These are phyloP conservation scores for Erythrobasidium hasegawianum DNA, from an alignment of 1,284 basidiomycete genomes.

Conservation along the genomic window DNA sequence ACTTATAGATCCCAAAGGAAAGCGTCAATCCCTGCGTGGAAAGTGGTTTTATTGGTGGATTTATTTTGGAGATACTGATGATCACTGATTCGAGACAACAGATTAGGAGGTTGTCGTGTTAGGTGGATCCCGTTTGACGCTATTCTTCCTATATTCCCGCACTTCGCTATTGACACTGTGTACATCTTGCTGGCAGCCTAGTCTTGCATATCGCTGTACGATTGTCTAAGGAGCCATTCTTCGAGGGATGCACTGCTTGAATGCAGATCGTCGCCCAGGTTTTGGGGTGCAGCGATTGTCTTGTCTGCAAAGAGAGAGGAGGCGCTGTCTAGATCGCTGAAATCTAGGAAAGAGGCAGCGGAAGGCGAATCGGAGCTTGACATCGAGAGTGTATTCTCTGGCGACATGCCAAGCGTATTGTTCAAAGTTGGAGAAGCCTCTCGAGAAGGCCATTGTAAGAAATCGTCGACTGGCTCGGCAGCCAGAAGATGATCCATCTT, in stretches of 20 bases:
- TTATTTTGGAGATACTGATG: too few relatives aligned
- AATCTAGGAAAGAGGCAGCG: conserved; percentile 14
- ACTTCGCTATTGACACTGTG: too few relatives aligned
- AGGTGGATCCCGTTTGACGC: too few relatives aligned
- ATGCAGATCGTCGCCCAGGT: background rate
- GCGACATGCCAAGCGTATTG: conserved; percentile 9
- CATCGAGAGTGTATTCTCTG: conserved; percentile 13
- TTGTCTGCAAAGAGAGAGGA: background rate
- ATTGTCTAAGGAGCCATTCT: conserved; percentile 24
- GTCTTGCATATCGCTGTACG: background rate
- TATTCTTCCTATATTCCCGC: too few relatives aligned
- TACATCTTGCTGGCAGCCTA: too few relatives aligned
- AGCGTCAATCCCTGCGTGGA: too few relatives aligned
- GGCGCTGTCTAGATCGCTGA: conserved; percentile 5
- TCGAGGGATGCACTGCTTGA: conserved; percentile 13
- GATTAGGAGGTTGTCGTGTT: too few relatives aligned
- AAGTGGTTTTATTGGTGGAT: too few relatives aligned
- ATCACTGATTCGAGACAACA: too few relatives aligned
- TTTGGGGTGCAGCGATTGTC: background rate
- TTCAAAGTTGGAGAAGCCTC: conserved; percentile 6
- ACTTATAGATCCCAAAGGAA: too few relatives aligned
- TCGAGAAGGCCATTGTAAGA: conserved; percentile 27
- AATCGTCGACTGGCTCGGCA: conserved; percentile 1
- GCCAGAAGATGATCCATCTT: background rate
- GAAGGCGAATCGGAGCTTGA: conserved; percentile 11